Conservation (phyloP, 139 green algal genomes). For the Micromonas commoda region DNA sequence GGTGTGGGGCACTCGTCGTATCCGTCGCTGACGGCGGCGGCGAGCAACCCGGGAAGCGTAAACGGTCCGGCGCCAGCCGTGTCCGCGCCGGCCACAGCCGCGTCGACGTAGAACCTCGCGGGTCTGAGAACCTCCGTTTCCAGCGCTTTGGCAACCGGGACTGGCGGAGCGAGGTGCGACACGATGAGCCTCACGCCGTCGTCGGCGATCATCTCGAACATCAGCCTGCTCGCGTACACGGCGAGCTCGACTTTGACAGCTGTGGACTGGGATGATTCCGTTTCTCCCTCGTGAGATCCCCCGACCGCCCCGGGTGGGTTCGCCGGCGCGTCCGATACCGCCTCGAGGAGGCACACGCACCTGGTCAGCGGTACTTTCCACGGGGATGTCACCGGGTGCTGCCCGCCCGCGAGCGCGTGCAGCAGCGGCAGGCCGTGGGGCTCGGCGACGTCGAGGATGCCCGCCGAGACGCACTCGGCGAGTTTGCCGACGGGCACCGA, state of each 20-base stretch:
- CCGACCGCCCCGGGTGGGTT: neutral
- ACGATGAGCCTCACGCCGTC: neutral
- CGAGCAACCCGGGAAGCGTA: neutral
- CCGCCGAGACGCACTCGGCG: neutral
- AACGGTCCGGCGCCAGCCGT: neutral
- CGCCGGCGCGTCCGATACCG: neutral
- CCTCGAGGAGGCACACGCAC: neutral
- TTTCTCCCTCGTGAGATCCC: too few relatives aligned
- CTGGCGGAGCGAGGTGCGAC: neutral
- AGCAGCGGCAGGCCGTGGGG: neutral
- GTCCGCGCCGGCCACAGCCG: neutral
- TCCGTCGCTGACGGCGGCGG: neutral
- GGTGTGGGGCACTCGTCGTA: neutral
- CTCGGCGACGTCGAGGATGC: neutral
- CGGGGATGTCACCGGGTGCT: neutral
- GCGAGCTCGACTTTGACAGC: neutral
- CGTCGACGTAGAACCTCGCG: neutral
- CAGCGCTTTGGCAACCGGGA: neutral
- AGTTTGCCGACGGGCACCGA: neutral
- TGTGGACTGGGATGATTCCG: neutral
- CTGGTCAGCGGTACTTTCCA: neutral
- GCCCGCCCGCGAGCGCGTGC: neutral
- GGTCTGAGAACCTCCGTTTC: neutral
- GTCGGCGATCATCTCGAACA: conserved; percentile 10
- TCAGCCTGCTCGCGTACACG: neutral